Evolutionary conservation across 2,329 filamentous ascomycete species (phyloP).

Genomic region (Botryotinia convoluta): DNA sequence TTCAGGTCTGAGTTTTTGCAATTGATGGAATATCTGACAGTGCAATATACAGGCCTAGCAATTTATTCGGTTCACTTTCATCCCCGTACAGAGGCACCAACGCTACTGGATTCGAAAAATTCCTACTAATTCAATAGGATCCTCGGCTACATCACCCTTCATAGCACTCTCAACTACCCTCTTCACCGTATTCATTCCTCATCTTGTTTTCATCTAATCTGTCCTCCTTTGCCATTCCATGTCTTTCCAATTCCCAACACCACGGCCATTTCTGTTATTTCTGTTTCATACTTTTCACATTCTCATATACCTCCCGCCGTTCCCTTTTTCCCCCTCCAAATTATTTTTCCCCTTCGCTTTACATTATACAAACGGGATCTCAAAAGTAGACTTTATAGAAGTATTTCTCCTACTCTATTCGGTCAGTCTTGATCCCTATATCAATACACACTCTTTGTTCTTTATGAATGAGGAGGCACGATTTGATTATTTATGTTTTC

Average conservation of each 20-base stretch:
- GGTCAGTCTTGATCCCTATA: slow-evolving; percentile 16
- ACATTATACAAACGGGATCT: slow-evolving; percentile 2
- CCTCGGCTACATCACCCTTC: not conserved
- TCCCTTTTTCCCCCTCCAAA: not conserved
- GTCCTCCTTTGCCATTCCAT: not conserved
- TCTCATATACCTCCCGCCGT: not conserved
- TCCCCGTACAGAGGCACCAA: not conserved
- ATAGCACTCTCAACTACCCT: not conserved
- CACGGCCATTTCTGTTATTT: not conserved
- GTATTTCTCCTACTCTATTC: slow-evolving; percentile 17
- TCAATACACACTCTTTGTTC: slow-evolving; percentile 2
- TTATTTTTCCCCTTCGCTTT: not conserved
- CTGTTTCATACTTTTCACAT: not conserved
- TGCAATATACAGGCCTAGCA: not conserved
- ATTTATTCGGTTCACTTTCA: not conserved
- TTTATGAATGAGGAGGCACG: not conserved
- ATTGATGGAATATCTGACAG: not conserved
- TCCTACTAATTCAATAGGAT: not conserved
- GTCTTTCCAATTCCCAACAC: not conserved
- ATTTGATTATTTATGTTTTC: not conserved
- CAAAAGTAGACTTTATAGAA: slow-evolving; percentile 18
- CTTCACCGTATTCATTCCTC: not conserved
- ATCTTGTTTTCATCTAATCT: too few species aligned
- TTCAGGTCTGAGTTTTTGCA: not conserved
- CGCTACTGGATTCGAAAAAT: not conserved